Evolutionary conservation across 2,329 filamentous ascomycete genomes (phyloP).

Genomic region (Penicillium sp.): DNA sequence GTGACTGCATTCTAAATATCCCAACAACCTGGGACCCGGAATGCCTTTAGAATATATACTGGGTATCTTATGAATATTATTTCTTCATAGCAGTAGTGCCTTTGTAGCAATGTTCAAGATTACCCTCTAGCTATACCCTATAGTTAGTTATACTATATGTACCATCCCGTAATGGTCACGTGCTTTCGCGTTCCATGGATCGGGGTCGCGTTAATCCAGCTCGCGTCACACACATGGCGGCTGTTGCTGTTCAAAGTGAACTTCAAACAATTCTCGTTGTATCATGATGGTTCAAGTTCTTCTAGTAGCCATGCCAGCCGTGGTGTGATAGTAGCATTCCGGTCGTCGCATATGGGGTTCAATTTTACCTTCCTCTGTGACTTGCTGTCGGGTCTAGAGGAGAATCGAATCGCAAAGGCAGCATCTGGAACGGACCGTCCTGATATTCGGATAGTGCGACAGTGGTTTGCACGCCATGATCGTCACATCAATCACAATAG

Average conservation of each 20-base stretch:
- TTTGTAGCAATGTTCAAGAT: no score
- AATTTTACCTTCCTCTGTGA: slow-evolving; percentile 73
- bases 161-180: no score
- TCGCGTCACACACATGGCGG: slow-evolving; percentile 17
- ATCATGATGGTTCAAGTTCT: no score
- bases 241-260: not conserved
- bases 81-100: no score
- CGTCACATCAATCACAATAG: slow-evolving; percentile 60
- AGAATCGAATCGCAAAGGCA: slow-evolving; percentile 44
- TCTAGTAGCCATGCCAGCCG: no score
- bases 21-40: not conserved
- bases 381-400: slow-evolving; percentile 70
- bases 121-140: no score
- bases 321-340: slow-evolving; percentile 3
- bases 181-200: slow-evolving; percentile 40
- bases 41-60: not conserved
- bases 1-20: not conserved
- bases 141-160: no score
- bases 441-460: slow-evolving; percentile 53
- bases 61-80: no score
- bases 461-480: slow-evolving; percentile 73
- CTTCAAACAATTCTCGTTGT: no score
- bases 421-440: slow-evolving; percentile 34
- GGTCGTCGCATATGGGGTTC: slow-evolving; percentile 43
- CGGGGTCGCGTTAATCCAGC: no score